A percentile compares a stretch with the other conserved stretches of the same genome.
Conservation (phyloP, 352 stramenopile genomes). For the Pythium sukuiense region DNA sequence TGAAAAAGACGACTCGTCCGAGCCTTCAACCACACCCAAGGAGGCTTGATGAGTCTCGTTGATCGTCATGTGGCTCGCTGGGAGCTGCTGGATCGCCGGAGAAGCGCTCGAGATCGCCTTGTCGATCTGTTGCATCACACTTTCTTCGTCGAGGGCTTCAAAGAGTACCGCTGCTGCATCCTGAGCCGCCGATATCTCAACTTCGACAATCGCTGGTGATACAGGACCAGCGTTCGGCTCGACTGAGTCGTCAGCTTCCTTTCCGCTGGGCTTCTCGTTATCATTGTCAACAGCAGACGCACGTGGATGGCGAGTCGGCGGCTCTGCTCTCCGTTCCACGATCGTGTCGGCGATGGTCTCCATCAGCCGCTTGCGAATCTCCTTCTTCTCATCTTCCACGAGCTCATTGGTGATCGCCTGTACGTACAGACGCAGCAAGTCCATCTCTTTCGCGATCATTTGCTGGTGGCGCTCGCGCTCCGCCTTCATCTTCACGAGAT, state of each 20-base stretch:
- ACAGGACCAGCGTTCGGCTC: background rate
- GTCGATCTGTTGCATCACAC: constrained; percentile 12
- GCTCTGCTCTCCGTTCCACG: background rate
- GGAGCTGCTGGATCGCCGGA: background rate
- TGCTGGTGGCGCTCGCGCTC: constrained; percentile 59
- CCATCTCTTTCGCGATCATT: constrained; percentile 69
- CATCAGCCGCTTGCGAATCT: constrained; percentile 44
- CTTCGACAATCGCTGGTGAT: background rate
- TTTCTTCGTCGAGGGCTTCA: constrained; percentile 3
- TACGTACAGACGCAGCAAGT: constrained; percentile 52
- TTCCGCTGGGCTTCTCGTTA: background rate
- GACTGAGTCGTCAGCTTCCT: background rate
- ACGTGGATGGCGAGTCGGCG: no score
- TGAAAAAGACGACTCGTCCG: constrained; percentile 35
- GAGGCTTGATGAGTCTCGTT: background rate
- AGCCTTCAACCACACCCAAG: background rate
- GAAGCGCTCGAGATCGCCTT: background rate
- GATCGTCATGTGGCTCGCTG: background rate
- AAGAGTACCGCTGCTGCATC: background rate
- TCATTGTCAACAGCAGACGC: background rate
- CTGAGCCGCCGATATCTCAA: constrained; percentile 1
- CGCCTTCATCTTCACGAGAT: constrained; percentile 47
- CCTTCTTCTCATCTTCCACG: constrained; percentile 52
- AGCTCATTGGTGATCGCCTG: constrained; percentile 51
- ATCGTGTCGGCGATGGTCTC: constrained; percentile 29